These are phyloP conservation scores for Cadophora gregata DNA, from an alignment of 2,329 filamentous ascomycete genomes.

Conservation along the genomic window DNA sequence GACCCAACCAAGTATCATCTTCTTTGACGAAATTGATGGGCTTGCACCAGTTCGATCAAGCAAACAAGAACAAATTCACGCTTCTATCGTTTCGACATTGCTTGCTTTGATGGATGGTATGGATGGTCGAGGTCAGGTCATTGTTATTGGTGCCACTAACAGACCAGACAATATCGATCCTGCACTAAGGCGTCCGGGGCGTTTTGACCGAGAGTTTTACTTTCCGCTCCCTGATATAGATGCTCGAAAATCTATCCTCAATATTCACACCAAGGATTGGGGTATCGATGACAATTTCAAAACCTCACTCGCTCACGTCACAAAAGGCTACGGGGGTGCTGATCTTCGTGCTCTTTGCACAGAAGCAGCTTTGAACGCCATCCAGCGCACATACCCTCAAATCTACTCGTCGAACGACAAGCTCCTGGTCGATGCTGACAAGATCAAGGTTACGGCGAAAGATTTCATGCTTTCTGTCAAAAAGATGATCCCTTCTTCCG, in stretches of 20 bases:
- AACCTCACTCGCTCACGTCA: slow-evolving; percentile 80
- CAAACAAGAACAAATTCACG: slow-evolving; percentile 98
- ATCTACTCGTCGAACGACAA: slow-evolving; percentile 93
- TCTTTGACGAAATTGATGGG: slow-evolving; percentile 99
- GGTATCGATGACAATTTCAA: slow-evolving; percentile 82
- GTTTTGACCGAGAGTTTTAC: slow-evolving; percentile 98
- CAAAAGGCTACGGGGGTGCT: slow-evolving; percentile 96
- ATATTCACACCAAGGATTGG: slow-evolving; percentile 97
- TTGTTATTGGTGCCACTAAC: slow-evolving; percentile 98
- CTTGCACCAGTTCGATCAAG: slow-evolving; percentile 94
- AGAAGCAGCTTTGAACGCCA: slow-evolving; percentile 92
- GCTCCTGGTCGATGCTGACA: slow-evolving; percentile 82
- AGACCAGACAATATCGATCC: slow-evolving; percentile 96
- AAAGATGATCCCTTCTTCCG: slow-evolving; percentile 94
- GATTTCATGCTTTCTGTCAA: slow-evolving; percentile 98
- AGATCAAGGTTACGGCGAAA: slow-evolving; percentile 85
- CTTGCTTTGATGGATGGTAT: slow-evolving; percentile 96
- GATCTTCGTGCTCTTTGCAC: slow-evolving; percentile 94
- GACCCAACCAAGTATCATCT: slow-evolving; percentile 98
- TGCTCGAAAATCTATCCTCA: slow-evolving; percentile 83
- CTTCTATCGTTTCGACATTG: slow-evolving; percentile 95
- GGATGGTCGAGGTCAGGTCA: slow-evolving; percentile 97
- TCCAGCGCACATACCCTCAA: slow-evolving; percentile 94
- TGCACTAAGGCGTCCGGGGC: slow-evolving; percentile 88
- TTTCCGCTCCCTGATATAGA: slow-evolving; percentile 88